Percentiles rank a stretch among this genome's conserved stretches.
Conservation (phyloP, 331 rosid genomes). For the Phaseolus coccineus region DNA sequence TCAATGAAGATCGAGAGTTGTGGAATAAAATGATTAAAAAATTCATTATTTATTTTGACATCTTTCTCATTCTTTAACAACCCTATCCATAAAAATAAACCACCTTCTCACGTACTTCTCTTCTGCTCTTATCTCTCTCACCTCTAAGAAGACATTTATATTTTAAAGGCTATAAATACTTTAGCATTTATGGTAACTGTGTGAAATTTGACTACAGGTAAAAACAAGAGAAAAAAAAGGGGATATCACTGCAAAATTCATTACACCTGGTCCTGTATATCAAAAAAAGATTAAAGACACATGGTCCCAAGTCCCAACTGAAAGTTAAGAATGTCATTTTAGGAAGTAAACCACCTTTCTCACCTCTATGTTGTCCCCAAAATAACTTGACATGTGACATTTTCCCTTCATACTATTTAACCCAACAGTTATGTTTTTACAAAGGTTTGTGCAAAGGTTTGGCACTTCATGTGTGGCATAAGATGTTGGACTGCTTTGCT, state of each 20-base stretch:
- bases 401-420: too few relatives aligned
- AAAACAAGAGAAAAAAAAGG: not conserved
- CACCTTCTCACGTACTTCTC: not conserved
- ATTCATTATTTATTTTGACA: not conserved
- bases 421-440: too few relatives aligned
- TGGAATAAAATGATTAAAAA: too few relatives aligned
- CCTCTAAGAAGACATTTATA: not conserved
- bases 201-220: not conserved
- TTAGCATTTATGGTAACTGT: not conserved
- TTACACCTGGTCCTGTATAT: not conserved
- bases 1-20: too few relatives aligned
- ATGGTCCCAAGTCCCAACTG: conserved; percentile 19
- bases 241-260: not conserved
- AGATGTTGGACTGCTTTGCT: conserved; percentile 22
- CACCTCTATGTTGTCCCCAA: too few relatives aligned
- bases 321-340: conserved; percentile 7
- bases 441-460: too few relatives aligned
- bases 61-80: not conserved
- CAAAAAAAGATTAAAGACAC: not conserved
- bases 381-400: too few relatives aligned
- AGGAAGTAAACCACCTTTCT: too few relatives aligned
- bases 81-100: too few relatives aligned
- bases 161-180: not conserved
- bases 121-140: not conserved
- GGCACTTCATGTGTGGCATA: not conserved